These are phyloP conservation scores for Phytophthora brassicae DNA, from an alignment of 352 stramenopile genomes.

Conservation along the genomic window DNA sequence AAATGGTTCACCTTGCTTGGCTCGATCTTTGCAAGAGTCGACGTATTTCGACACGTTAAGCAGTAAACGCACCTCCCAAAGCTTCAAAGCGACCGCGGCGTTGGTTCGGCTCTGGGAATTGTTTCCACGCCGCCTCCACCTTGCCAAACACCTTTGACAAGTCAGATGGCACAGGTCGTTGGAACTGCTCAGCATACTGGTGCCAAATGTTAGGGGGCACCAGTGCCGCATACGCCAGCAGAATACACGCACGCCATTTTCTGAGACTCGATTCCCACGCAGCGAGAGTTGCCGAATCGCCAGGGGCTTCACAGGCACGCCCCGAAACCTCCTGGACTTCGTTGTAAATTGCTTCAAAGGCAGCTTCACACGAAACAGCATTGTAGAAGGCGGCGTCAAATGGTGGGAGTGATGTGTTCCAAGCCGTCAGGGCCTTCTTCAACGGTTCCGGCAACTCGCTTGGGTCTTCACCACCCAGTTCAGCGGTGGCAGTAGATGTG, in stretches of 20 bases:
- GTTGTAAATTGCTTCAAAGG: slow-evolving; percentile 62
- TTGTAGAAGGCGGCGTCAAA: slow-evolving; percentile 82
- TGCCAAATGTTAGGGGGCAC: slow-evolving; percentile 68
- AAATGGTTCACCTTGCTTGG: slow-evolving; percentile 11
- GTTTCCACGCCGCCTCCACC: slow-evolving; percentile 47
- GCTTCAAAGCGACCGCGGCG: slow-evolving; percentile 63
- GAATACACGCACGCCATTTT: slow-evolving; percentile 63
- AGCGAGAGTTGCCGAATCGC: slow-evolving; percentile 34
- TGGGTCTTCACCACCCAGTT: slow-evolving; percentile 66
- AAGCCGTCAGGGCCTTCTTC: slow-evolving; percentile 41
- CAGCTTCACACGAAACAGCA: slow-evolving; percentile 71
- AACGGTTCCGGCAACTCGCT: slow-evolving; percentile 54
- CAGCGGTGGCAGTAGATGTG: slow-evolving; percentile 15
- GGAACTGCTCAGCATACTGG: slow-evolving; percentile 62
- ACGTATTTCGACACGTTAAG: slow-evolving; percentile 6
- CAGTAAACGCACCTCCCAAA: slow-evolving; percentile 35
- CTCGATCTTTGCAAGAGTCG: no score
- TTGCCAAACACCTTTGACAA: slow-evolving; percentile 34
- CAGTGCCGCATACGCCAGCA: slow-evolving; percentile 70
- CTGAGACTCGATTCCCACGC: slow-evolving; percentile 55
- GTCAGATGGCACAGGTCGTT: slow-evolving; percentile 49
- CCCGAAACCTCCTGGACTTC: slow-evolving; percentile 63
- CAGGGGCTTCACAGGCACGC: slow-evolving; percentile 39
- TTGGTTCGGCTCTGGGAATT: slow-evolving; percentile 51
- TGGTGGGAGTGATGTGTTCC: slow-evolving; percentile 74